Evolutionary conservation across 306 rosid genomes (phyloP), one percentile per base, ranked within the genome.

Genomic region (Casuarina cunninghamiana): DNA sequence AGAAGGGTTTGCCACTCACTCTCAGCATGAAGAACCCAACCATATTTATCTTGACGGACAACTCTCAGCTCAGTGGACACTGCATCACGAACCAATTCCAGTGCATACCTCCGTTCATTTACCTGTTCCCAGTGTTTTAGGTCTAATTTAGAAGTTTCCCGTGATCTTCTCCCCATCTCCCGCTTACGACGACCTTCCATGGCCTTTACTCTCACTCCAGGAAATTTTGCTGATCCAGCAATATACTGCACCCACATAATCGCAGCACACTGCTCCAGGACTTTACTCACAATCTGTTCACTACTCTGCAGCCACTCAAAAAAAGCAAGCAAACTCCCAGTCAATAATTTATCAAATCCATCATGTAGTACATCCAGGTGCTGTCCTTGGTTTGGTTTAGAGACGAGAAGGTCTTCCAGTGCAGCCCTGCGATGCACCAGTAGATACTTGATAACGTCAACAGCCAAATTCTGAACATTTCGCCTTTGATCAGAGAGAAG

Each of bases 21-120:
- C 91, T 96, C 99, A 65, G 99, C 99, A 86, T 96, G 99, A 70
- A 96, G 91, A 91, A 96, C 90, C 99, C 99, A 96, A 48, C 99
- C 99, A 80, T 96, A 96, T 84, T 96, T 96, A 83, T 96, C 98
- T 78, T 96, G 99, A 85, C 99, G 92, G 68, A 96, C 97, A 83
- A 96, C 97, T 88, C 98, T 93, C 84, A 96, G 85, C 87, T 90
- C 99, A 5, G 99, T 90, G 72, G 99, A 89, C 98, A 96, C 90
- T 72, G 96, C 78, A 81, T 96, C 96, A 72, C 99, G 98, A 46
- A 96, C 93, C 87, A 88, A 83, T 83, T 96, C 99, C 73, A 96
- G 82, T 19, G 99, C 99, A 89, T 91, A 93, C 82, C 99, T 89
- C 80, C 92, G 82, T 79, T 96, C 99, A 79, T 90, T 96, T 80